A percentile compares a stretch with the other conserved stretches of the same genome.
Conservation (phyloP, 768 basidiomycete species). For the Gymnopilus junonius region DNA sequence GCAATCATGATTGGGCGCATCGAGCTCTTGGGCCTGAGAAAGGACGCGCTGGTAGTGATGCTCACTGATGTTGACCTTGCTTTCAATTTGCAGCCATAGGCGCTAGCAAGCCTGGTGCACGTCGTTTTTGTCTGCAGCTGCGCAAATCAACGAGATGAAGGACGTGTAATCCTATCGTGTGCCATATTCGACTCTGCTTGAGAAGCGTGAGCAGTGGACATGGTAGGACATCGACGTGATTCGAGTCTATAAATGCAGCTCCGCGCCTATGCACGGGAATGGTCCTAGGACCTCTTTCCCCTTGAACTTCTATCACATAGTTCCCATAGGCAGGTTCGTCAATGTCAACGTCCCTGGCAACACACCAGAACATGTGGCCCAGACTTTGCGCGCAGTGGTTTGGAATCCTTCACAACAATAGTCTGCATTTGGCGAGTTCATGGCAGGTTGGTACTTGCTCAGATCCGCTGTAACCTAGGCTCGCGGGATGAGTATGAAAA, state of each 20-base stretch:
- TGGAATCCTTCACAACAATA: slow-evolving; percentile 99
- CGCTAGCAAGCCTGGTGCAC: not conserved
- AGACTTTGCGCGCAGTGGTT: slow-evolving; percentile 95
- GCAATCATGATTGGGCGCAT: slow-evolving; percentile 20
- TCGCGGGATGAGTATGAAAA: too few relatives aligned
- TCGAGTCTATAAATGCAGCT: not conserved
- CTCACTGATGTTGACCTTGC: not conserved
- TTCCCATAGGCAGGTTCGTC: slow-evolving; percentile 31
- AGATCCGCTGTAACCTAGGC: too few relatives aligned
- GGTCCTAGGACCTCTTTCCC: not conserved
- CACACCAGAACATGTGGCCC: slow-evolving; percentile 95
- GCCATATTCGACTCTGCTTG: slow-evolving; percentile 22
- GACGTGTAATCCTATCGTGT: slow-evolving; percentile 28
- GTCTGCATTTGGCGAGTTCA: slow-evolving; percentile 95
- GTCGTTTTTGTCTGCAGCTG: slow-evolving; percentile 2
- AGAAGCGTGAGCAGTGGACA: not conserved
- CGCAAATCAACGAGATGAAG: slow-evolving; percentile 1
- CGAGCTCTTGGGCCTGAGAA: slow-evolving; percentile 9
- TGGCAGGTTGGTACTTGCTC: too few relatives aligned
- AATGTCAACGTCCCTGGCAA: slow-evolving; percentile 59
- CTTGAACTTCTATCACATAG: too few relatives aligned
- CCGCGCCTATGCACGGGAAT: not conserved
- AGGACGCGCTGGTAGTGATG: slow-evolving; percentile 1
- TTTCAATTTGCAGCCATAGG: not conserved
- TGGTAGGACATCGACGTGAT: slow-evolving; percentile 7